Evolutionary conservation across 202 grass and related monocot genomes (phyloP), one percentile per base, ranked within the genome.

Genomic region (Musa balbisiana): DNA sequence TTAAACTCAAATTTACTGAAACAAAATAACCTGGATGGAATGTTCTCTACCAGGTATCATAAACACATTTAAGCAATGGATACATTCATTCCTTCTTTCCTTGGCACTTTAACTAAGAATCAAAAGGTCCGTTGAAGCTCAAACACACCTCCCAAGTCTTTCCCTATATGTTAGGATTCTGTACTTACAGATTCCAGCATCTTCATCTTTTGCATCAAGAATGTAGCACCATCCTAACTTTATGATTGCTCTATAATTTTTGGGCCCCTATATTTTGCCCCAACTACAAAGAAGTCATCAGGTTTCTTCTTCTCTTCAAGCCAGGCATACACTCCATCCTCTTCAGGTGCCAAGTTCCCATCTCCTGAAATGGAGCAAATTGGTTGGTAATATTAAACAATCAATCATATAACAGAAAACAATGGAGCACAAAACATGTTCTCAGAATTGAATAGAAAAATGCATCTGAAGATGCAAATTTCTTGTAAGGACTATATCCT

Each of bases 221-320:
- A 84, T 75, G 21, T 11, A 78, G 60, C 19, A 64, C 1, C 53
- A 67, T 62, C 27, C 67, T 16, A 54, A 52, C 14, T 15, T 71
- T 65, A 55, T 85, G 22, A 85, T 51, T 80, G 77, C 55, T 83
- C 83, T 19, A 77, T 15, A 64, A 89, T 83, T 80, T 51, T 80
- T 43, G 73, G 83, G 49, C 80, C 87, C 72, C 65, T 85, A 49
- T 85, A 89, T 65, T 63, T 68, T 71, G 83, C 81, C 64, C 83
- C 80, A 1, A 85, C 68, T 53, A 85, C 80, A 66, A 69, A 29
- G 73, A 85, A 80, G 72, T 85, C 73, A 33, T 55, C 21, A 43
- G 80, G 73, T 77, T 1, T 64, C 49, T 89, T 80, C 55, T 27
- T 64, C 29, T 78, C 83, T 69, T 89, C 83, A 69, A 89, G 69